Evolutionary conservation across 257 asterid species (phyloP), one percentile per base, ranked within the genome.

Genomic region (Ajuga chamaepitys): DNA sequence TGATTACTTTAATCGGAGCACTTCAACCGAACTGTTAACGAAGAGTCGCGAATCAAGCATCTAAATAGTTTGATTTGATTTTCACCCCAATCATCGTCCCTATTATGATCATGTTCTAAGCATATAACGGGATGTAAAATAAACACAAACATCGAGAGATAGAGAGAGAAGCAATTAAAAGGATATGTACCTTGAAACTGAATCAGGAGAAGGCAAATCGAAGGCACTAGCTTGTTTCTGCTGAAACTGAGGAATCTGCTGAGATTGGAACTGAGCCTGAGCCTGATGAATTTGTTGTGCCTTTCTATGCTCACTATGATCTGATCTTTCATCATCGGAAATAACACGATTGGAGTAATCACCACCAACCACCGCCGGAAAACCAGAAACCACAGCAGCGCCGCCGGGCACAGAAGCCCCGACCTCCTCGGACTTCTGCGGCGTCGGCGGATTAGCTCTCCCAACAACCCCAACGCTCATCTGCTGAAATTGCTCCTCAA

Each of bases 311-410:
- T 85, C 91, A 26, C n/a, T 82, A 9, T 83, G 95, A 60, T 89
- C 95, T 16, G 95, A 82, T 85, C 95, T 85, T 62, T 87, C 98
- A 68, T 89, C 98, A 12, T 87, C 95, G 1, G 95, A 85, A 13
- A 76, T 28, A 18, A 61, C 80, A 47, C 85, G 67, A 74, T 70
- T 81, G 40, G 42, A 68, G 35, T 83, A 83, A 66, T 91, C 96
- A 32, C 85, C 91, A 45, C 85, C 83, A 56, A 80, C 85, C 76
- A 75, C 74, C 72, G 74, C 75, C 25, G 90, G 88, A 55, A 78
- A 57, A 0, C 85, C 90, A 7, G 84, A 26, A 21, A 38, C 75
- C 68, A 51, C 72, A 28, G 78, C 2, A 16, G 81, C 2, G 73
- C 62, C 28, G 78, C 72, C 74, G 22, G 73, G 60, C 12, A 72